Percentiles rank a stretch among this genome's conserved stretches.
These are phyloP conservation scores for Sordaria brevicollis DNA, from an alignment of 495 filamentous ascomycete genomes.

Conservation along the genomic window DNA sequence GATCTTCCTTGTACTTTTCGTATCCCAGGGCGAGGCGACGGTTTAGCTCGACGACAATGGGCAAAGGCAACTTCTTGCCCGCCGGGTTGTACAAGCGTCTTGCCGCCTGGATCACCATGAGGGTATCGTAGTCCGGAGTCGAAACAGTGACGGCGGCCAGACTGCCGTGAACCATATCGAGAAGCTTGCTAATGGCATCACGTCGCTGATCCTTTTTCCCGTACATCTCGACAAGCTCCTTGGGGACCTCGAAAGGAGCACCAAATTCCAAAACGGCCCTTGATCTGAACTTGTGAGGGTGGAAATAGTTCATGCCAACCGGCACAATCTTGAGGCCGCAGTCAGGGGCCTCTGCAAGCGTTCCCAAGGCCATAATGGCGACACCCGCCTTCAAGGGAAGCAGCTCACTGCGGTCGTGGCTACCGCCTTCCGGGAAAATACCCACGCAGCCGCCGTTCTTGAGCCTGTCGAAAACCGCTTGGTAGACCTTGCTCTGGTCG, in stretches of 20 bases:
- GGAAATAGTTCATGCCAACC: constrained; percentile 99
- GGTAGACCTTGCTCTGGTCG: constrained; percentile 86
- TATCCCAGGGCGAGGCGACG: constrained; percentile 87
- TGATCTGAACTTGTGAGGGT: constrained; percentile 97
- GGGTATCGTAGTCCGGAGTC: constrained; percentile 88
- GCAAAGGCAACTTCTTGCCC: constrained; percentile 87
- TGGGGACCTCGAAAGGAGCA: constrained; percentile 69
- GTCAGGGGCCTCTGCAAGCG: constrained; percentile 76
- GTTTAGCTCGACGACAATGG: constrained; percentile 93
- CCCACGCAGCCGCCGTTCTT: constrained; percentile 80
- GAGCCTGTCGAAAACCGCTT: constrained; percentile 79
- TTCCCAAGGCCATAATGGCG: constrained; percentile 94
- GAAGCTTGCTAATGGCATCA: constrained; percentile 68
- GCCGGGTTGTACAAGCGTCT: constrained; percentile 87
- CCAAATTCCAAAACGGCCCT: constrained; percentile 96
- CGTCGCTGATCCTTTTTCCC: constrained; percentile 62
- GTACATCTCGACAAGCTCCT: constrained; percentile 76
- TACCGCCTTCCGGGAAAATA: constrained; percentile 96
- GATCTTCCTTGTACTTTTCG: constrained; percentile 83
- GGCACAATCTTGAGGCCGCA: constrained; percentile 97
- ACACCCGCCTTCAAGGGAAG: constrained; percentile 96
- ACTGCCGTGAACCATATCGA: constrained; percentile 78
- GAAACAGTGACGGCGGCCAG: constrained; percentile 87
- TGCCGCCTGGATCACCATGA: constrained; percentile 97
- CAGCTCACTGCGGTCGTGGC: constrained; percentile 89